Evolutionary conservation across 305 asterid genomes (phyloP).

Genomic region (Rubia tinctorum): DNA sequence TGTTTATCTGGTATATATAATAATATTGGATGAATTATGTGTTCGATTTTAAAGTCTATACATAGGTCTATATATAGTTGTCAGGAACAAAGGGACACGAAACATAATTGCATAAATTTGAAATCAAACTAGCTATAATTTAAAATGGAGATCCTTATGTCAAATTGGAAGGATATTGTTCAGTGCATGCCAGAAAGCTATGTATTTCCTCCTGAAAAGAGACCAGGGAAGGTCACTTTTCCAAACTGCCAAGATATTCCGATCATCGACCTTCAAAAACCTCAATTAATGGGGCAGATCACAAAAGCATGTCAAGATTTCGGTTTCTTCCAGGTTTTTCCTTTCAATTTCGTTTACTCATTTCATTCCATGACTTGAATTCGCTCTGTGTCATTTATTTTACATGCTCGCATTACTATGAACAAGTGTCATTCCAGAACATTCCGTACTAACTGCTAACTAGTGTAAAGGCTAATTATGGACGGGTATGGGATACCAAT

Average conservation of each 20-base stretch:
- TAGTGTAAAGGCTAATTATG: too few species aligned
- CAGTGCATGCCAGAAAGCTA: constrained; percentile 29
- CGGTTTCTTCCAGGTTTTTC: constrained; percentile 38
- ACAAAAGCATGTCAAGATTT: constrained; percentile 34
- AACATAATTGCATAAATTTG: too few species aligned
- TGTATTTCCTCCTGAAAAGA: constrained; percentile 29
- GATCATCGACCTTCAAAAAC: constrained; percentile 23
- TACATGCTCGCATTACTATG: too few species aligned
- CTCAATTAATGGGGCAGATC: constrained; percentile 23
- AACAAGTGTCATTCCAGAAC: too few species aligned
- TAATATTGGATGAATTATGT: too few species aligned
- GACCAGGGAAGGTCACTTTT: constrained; percentile 29
- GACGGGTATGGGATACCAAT: too few species aligned
- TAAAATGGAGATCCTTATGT: constrained; percentile 23
- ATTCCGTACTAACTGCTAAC: too few species aligned
- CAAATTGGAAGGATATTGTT: constrained; percentile 20
- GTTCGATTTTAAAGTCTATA: too few species aligned
- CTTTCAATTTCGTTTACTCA: too few species aligned
- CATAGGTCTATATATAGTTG: neutral
- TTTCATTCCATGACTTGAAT: too few species aligned
- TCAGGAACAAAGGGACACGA: neutral
- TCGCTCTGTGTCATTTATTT: too few species aligned
- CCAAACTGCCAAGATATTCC: constrained; percentile 30
- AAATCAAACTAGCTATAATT: neutral
- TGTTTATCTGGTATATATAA: too few species aligned